Percentiles rank a stretch among this genome's conserved stretches.
phyloP scores from a whole-genome alignment of 2,329 filamentous ascomycete genomes.

The Exophiala mesophila region DNA sequence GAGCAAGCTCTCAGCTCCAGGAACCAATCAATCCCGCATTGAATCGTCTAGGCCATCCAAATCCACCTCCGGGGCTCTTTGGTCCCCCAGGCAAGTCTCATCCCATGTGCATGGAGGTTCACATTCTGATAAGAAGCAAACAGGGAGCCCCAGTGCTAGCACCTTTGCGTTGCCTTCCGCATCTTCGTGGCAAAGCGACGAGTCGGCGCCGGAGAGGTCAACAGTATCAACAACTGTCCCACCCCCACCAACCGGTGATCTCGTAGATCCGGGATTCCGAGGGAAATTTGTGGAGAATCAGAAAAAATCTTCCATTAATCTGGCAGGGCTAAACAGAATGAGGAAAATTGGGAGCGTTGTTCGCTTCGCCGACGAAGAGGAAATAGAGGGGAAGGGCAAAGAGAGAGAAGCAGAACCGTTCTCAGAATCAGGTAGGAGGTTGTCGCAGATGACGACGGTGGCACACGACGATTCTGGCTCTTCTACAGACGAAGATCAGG shows the following conservation, averaged over 20 bases:
- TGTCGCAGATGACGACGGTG: slow-evolving; percentile 1
- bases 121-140: no score
- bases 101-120: no score
- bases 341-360: slow-evolving; percentile 23
- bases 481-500: slow-evolving; percentile 9
- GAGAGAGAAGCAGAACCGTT: slow-evolving; percentile 12
- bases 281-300: slow-evolving; percentile 33
- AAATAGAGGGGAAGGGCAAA: slow-evolving; percentile 16
- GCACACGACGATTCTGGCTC: slow-evolving; percentile 10
- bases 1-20: not conserved
- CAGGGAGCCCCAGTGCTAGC: slow-evolving; percentile 9
- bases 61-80: slow-evolving; percentile 13
- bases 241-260: slow-evolving; percentile 16
- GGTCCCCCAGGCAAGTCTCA: slow-evolving; percentile 11
- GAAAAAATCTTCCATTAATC: slow-evolving; percentile 21
- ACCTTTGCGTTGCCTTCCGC: slow-evolving; percentile 23
- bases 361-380: slow-evolving; percentile 23
- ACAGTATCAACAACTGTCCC: slow-evolving; percentile 9
- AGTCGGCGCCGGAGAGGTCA: slow-evolving; percentile 12
- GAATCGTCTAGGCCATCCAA: not conserved
- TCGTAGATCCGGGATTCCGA: slow-evolving; percentile 38
- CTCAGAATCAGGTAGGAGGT: not conserved
- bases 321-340: slow-evolving; percentile 17
- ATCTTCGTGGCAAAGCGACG: slow-evolving; percentile 26
- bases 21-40: not conserved